Evolutionary conservation across 352 stramenopile species (phyloP).

Genomic region (Globisporangium paroecandrum): DNA sequence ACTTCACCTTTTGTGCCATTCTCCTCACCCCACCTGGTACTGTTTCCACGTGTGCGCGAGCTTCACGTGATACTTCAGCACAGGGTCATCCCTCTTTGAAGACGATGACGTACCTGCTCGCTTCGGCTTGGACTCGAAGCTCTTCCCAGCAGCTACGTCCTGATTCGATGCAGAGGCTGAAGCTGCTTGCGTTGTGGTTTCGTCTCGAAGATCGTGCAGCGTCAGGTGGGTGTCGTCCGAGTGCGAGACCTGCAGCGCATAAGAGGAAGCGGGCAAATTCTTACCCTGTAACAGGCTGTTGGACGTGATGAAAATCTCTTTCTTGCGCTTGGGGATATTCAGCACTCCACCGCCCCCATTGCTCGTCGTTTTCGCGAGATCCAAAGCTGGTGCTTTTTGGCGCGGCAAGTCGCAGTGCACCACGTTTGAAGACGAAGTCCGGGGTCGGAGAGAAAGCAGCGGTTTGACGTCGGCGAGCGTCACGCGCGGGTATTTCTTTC

Average conservation of each 20-base stretch:
- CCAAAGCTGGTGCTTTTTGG: not conserved
- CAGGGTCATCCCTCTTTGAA: slow-evolving; percentile 18
- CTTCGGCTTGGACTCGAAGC: slow-evolving; percentile 8
- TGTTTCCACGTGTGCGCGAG: slow-evolving; percentile 60
- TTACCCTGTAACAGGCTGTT: not conserved
- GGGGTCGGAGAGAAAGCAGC: slow-evolving; percentile 24
- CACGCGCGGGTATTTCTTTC: slow-evolving; percentile 45
- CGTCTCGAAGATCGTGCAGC: slow-evolving; percentile 22
- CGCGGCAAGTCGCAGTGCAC: slow-evolving; percentile 42
- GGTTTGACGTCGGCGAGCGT: slow-evolving; percentile 47
- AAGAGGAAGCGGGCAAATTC: slow-evolving; percentile 2
- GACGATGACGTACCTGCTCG: not conserved
- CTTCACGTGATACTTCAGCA: slow-evolving; percentile 61
- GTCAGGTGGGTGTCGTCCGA: slow-evolving; percentile 17
- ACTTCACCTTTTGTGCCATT: not conserved
- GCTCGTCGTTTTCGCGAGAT: not conserved
- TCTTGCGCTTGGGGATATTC: slow-evolving; percentile 12
- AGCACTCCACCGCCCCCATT: not conserved
- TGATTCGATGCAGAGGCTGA: not conserved
- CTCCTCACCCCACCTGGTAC: slow-evolving; percentile 11
- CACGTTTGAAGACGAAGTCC: slow-evolving; percentile 13
- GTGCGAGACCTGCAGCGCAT: slow-evolving; percentile 11
- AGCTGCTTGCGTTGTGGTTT: not conserved
- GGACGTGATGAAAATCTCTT: slow-evolving; percentile 29
- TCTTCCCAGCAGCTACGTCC: not conserved